Conservation (phyloP, 352 stramenopile species). For the Phytophthora cryptogea region DNA sequence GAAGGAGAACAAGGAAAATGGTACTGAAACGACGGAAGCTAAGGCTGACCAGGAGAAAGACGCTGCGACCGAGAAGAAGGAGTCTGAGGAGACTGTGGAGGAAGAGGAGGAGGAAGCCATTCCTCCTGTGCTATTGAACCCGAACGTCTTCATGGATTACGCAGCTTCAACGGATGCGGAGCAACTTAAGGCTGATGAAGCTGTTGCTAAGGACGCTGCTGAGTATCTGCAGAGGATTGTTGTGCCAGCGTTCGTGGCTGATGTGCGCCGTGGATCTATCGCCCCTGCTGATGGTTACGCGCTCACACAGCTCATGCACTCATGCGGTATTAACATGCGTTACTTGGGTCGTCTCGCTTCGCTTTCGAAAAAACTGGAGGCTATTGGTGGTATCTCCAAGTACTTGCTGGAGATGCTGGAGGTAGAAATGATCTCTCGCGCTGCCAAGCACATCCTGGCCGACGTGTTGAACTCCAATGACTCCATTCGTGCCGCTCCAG, state of each 20-base stretch:
- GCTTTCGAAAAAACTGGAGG: constrained; percentile 89
- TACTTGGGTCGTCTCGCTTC: constrained; percentile 94
- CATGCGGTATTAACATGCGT: constrained; percentile 96
- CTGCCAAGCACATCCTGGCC: constrained; percentile 86
- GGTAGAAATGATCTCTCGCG: constrained; percentile 96
- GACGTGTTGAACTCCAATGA: constrained; percentile 72
- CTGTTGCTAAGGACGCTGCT: constrained; percentile 67
- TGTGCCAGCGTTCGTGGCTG: constrained; percentile 81
- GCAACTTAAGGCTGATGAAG: constrained; percentile 72
- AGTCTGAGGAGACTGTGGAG: constrained; percentile 38
- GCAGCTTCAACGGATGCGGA: constrained; percentile 71
- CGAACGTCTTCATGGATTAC: constrained; percentile 92
- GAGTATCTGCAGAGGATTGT: constrained; percentile 89
- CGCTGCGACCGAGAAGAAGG: constrained; percentile 27
- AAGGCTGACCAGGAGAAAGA: constrained; percentile 36
- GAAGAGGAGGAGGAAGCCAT: constrained; percentile 59
- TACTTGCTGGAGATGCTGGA: constrained; percentile 95
- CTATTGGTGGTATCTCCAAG: constrained; percentile 85
- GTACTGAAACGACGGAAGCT: constrained; percentile 12
- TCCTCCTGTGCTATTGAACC: constrained; percentile 74
- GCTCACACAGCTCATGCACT: constrained; percentile 95
- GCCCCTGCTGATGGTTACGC: constrained; percentile 88
- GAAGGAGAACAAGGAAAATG: constrained; percentile 26
- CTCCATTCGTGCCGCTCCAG: constrained; percentile 66
- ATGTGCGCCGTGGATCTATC: constrained; percentile 84